Evolutionary conservation across 2,329 filamentous ascomycete genomes (phyloP), one percentile per base, ranked within the genome.

Genomic region (Apiospora arundinis): DNA sequence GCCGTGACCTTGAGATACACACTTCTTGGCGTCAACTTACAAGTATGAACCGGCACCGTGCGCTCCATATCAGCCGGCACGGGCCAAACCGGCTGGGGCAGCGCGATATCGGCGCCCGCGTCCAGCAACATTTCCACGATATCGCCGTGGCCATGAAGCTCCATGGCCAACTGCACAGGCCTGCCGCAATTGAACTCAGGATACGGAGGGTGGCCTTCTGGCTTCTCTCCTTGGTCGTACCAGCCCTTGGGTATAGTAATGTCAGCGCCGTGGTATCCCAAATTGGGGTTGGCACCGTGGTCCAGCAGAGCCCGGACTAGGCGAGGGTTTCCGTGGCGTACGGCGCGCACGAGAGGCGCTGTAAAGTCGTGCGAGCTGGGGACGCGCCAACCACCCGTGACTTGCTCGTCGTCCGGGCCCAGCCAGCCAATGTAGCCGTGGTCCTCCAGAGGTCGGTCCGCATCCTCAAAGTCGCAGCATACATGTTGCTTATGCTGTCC

Each of bases 261-360:
- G 40, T 11, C 3, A 4, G 42, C 25, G 37, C n/a, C 8, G 40
- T 70, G 70, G 65, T 60, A 70, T n/a, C 65, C 70, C 40, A 25
- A 32, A 37, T 70, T 56, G 23, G 70, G 42, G 25, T 68, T 48
- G 4, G 70, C 70, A 25, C 65, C 65, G 28, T 70, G 65, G 6
- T 46, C 65, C 14, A 70, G 70, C 2, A 70, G 70, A 46, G 40
- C n/a, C n/a, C 65, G 70, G 46, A 70, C 70, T 32, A 70, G 46
- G 40, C 12, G 37, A 12, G 32, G n/a, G 44, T 68, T n/a, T 4
- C 70, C 70, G 16, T 68, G 48, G 7, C 70, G 49, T 25, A 32
- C 48, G 40, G 65, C 48, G 21, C 46, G 65, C 21, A 46, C 65
- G 56, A 70, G 63, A 21, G 70, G 70, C 40, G 65, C 25, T 32